Evolutionary conservation across 306 rosid genomes (phyloP), one percentile per base, ranked within the genome.

Genomic region (Leucaena leucocephala): DNA sequence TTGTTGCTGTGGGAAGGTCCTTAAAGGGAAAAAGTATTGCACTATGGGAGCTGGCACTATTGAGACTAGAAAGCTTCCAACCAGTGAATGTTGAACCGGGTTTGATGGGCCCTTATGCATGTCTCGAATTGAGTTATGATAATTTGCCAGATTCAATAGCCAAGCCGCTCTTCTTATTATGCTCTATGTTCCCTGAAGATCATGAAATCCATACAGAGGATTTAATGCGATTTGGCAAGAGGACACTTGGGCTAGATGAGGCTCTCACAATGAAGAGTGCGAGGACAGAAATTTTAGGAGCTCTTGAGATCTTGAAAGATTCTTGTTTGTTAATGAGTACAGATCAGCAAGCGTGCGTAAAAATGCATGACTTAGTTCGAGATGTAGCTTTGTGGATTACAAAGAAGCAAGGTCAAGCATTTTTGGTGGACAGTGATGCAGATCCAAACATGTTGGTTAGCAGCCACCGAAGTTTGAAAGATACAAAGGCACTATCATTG

Each of bases 141-240:
- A 35, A 13, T 46, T 49, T 76, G 39, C 22, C 6, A 19, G 3
- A 6, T 12, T 14, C 2, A 3, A 3, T 35, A 36, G 39, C 65
- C 16, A 76, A 49, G 52, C 36, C 38, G 0, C 3, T 65, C 0
- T 36, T 76, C 48, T 65, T 49, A 10, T 6, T 64, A n/a, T 76
- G 80, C 3, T 76, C 64, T 38, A 48, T 76, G 4, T 76, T 76
- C 35, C 72, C 65, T 8, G 80, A 64, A 7, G 80, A 76, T 65
- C 22, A 35, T 48, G 2, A 49, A 0, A 76, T 64, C 0, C 2
- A 6, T 3, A 9, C 2, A 17, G 73, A 76, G 0, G 80, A 76
- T n/a, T 49, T 75, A 16, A 11, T 59, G 15, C 68, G 70, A 4
- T 27, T 42, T 16, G 68, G 0, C 1, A 27, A 7, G 35, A 59